Evolutionary conservation across 768 basidiomycete genomes (phyloP).

Genomic region (Pleurotus sapidus): DNA sequence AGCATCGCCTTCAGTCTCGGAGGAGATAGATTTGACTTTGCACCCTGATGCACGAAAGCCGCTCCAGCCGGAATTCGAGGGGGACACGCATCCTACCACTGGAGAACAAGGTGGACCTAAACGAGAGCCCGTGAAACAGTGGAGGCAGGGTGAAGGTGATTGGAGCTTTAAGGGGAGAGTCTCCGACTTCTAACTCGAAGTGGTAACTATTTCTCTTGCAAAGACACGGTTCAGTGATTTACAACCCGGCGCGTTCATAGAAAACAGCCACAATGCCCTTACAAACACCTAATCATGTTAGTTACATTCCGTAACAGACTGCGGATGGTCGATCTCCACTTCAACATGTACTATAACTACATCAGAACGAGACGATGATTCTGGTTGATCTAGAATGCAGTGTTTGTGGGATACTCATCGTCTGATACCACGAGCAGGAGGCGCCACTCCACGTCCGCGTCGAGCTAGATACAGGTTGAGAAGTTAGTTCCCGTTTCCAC

Average conservation of each 20-base stretch:
- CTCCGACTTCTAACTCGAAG: slow-evolving; percentile 65
- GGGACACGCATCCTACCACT: slow-evolving; percentile 76
- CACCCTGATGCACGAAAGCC: slow-evolving; percentile 72
- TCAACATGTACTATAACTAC: background rate
- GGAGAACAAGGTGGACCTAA: slow-evolving; percentile 90
- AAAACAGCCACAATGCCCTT: too few species aligned
- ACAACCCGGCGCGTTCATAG: too few species aligned
- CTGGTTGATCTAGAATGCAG: slow-evolving; percentile 9
- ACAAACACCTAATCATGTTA: too few species aligned
- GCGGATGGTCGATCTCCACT: background rate
- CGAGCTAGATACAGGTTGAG: slow-evolving; percentile 51
- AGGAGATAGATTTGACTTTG: slow-evolving; percentile 40
- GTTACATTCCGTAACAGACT: background rate
- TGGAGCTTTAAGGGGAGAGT: slow-evolving; percentile 92
- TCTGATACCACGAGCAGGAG: slow-evolving; percentile 76
- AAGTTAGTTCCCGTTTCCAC: slow-evolving; percentile 60
- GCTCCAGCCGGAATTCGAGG: slow-evolving; percentile 68
- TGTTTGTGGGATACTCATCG: slow-evolving; percentile 43
- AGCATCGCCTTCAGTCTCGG: slow-evolving; percentile 26
- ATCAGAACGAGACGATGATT: slow-evolving; percentile 4
- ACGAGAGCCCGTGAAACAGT: slow-evolving; percentile 70
- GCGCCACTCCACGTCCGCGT: slow-evolving; percentile 78
- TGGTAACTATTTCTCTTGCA: too few species aligned
- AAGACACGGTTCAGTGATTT: too few species aligned
- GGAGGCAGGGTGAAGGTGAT: slow-evolving; percentile 62